These are phyloP conservation scores for Penicillium sumatraense DNA, from an alignment of 2,329 filamentous ascomycete genomes.

Conservation along the genomic window DNA sequence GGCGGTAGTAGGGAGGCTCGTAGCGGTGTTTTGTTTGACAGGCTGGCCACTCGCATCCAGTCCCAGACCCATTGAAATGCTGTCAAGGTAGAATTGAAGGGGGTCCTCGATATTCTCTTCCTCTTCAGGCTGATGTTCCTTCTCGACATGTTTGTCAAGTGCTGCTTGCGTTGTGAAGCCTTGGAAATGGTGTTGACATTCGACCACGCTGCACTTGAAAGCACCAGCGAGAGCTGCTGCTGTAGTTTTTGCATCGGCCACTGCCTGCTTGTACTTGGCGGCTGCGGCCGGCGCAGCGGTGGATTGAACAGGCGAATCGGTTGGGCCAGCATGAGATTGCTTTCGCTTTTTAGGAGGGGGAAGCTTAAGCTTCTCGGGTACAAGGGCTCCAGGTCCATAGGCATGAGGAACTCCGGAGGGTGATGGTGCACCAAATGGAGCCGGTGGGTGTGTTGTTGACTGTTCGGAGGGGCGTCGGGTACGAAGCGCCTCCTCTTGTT, in stretches of 20 bases:
- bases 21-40: constrained; percentile 20
- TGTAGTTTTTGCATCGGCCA: constrained; percentile 46
- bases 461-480: constrained; percentile 45
- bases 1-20: constrained; percentile 11
- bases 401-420: constrained; percentile 63
- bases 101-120: constrained; percentile 55
- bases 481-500: constrained; percentile 49
- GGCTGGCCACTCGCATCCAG: constrained; percentile 33
- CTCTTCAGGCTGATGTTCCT: constrained; percentile 56
- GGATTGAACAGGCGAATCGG: constrained; percentile 31
- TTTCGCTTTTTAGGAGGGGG: constrained; percentile 63
- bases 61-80: constrained; percentile 56
- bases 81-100: constrained; percentile 60
- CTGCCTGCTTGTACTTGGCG: constrained; percentile 40
- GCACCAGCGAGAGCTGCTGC: constrained; percentile 47
- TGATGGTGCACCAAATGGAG: constrained; percentile 59
- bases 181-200: constrained; percentile 58
- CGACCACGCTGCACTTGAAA: constrained; percentile 58
- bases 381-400: constrained; percentile 57
- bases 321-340: constrained; percentile 49
- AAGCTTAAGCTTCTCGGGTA: constrained; percentile 61
- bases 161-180: constrained; percentile 61
- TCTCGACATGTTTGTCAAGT: constrained; percentile 59
- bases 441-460: constrained; percentile 50
- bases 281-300: constrained; percentile 29